phyloP scores from a whole-genome alignment of 2,329 filamentous ascomycete species.

The Leptographium galeiforme region DNA sequence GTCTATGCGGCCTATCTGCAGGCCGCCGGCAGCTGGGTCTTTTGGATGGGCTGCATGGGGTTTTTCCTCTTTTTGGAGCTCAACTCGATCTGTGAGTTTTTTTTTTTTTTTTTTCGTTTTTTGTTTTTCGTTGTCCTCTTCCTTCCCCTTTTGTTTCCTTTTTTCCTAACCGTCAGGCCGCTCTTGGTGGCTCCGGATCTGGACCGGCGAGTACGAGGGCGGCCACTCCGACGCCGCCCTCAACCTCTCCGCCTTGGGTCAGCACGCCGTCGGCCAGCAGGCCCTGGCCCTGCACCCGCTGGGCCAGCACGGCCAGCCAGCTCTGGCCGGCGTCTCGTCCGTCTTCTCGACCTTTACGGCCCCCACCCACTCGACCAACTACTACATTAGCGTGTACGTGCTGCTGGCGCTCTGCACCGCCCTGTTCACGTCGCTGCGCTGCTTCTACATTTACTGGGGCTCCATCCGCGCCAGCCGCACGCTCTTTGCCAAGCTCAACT shows the following conservation, averaged over 20 bases:
- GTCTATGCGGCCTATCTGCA: constrained; percentile 58
- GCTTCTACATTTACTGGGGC: constrained; percentile 48
- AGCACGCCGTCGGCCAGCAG: neutral
- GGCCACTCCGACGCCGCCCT: constrained; percentile 10
- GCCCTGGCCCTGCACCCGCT: neutral
- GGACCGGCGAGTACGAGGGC: constrained; percentile 36
- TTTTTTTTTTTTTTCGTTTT: neutral
- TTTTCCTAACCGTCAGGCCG: constrained; percentile 18
- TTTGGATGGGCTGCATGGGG: constrained; percentile 42
- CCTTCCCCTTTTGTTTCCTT: neutral
- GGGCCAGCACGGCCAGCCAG: neutral
- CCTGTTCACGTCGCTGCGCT: constrained; percentile 47
- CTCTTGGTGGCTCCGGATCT: constrained; percentile 52
- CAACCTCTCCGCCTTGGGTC: constrained; percentile 3
- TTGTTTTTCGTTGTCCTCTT: too few species aligned
- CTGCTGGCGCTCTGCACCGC: constrained; percentile 43
- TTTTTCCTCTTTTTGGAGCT: constrained; percentile 42
- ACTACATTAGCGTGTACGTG: constrained; percentile 58
- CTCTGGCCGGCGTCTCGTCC: neutral
- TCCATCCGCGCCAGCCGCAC: constrained; percentile 55
- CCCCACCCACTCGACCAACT: constrained; percentile 30
- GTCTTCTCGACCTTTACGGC: neutral
- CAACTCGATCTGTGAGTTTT: constrained; percentile 36
- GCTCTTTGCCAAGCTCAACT: constrained; percentile 55
- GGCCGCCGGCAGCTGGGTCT: constrained; percentile 48